phyloP scores from a whole-genome alignment of 2,329 filamentous ascomycete genomes.

The Pseudocercospora eumusae region DNA sequence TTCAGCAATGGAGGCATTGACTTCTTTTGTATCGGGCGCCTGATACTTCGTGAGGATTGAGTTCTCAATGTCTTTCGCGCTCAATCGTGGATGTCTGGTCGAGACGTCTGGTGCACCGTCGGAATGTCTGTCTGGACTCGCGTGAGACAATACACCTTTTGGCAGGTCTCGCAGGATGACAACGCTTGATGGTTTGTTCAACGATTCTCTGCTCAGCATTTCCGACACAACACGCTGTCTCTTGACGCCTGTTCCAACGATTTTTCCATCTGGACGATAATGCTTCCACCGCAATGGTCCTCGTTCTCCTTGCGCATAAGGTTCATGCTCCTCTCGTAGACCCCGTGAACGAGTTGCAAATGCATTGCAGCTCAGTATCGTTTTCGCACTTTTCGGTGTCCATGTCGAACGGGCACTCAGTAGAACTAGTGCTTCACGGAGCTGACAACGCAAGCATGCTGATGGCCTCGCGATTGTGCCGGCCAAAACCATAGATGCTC shows the following conservation, averaged over 20 bases:
- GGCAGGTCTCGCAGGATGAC: conserved; percentile 26
- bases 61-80: conserved; percentile 30
- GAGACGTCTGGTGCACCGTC: not conserved
- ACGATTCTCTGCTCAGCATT: conserved; percentile 27
- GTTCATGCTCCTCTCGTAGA: not conserved
- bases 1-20: conserved; percentile 35
- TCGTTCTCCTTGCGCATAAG: not conserved
- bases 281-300: conserved; percentile 12
- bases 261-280: conserved; percentile 25
- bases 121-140: not conserved
- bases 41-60: conserved; percentile 22
- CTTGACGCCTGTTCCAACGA: conserved; percentile 34
- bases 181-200: conserved; percentile 33
- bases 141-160: conserved; percentile 4
- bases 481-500: conserved; percentile 8
- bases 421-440: not conserved
- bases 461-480: conserved; percentile 7
- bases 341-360: not conserved
- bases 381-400: not conserved
- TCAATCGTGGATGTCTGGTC: conserved; percentile 20
- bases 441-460: conserved; percentile 11
- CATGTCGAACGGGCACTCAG: not conserved
- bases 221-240: conserved; percentile 32
- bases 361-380: conserved; percentile 1
- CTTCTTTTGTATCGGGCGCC: conserved; percentile 31